phyloP scores from a whole-genome alignment of 257 asterid genomes.

The Mentha longifolia region DNA sequence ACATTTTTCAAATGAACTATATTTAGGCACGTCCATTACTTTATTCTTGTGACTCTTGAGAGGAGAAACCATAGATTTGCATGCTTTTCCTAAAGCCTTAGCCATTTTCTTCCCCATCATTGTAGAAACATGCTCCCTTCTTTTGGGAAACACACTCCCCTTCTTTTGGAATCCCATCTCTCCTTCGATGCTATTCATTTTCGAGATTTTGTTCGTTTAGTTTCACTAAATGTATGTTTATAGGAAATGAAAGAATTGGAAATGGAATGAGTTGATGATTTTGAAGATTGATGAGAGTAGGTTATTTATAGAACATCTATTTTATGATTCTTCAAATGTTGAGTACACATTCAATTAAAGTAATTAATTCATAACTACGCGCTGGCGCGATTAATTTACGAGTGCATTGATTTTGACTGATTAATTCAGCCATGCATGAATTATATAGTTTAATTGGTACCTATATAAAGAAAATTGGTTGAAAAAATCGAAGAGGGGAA shows the following conservation, averaged over 20 bases:
- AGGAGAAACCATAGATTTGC: background rate
- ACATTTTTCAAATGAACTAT: background rate
- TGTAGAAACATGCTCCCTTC: constrained; percentile 23
- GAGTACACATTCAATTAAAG: too few relatives aligned
- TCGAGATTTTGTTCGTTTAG: background rate
- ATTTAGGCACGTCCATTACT: too few relatives aligned
- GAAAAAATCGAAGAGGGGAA: background rate
- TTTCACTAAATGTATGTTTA: too few relatives aligned
- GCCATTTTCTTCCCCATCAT: constrained; percentile 31
- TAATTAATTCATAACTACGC: too few relatives aligned
- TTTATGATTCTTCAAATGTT: background rate
- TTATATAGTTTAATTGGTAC: too few relatives aligned
- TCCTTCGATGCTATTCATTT: background rate
- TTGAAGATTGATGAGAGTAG: background rate
- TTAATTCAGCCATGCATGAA: too few relatives aligned
- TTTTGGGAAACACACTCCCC: constrained; percentile 22
- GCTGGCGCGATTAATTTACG: too few relatives aligned
- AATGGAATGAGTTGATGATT: background rate
- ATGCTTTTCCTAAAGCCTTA: background rate
- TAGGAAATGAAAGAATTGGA: too few relatives aligned
- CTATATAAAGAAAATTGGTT: too few relatives aligned
- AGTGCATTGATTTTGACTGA: too few relatives aligned
- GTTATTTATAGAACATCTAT: background rate
- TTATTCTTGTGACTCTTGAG: background rate
- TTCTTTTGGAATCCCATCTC: background rate